These are phyloP conservation scores for Salvia splendens DNA, from an alignment of 257 asterid genomes.

Conservation along the genomic window DNA sequence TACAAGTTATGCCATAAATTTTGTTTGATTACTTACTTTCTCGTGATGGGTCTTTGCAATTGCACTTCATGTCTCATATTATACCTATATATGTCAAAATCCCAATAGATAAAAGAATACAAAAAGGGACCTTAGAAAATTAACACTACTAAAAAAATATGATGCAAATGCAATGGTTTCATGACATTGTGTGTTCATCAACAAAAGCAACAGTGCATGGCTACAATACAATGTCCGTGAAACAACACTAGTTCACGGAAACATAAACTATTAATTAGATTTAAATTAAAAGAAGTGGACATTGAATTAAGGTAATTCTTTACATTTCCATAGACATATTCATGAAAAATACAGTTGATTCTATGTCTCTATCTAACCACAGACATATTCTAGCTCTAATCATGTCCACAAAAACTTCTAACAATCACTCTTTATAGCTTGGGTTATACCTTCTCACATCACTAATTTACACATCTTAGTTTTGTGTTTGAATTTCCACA, in stretches of 20 bases:
- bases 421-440: slow-evolving; percentile 33
- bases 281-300: not conserved
- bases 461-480: not conserved
- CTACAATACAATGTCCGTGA: slow-evolving; percentile 48
- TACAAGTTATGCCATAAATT: slow-evolving; percentile 28
- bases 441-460: not conserved
- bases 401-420: slow-evolving; percentile 40
- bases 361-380: slow-evolving; percentile 29
- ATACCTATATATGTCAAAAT: not conserved
- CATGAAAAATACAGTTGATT: slow-evolving; percentile 38
- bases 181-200: slow-evolving; percentile 25
- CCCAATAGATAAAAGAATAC: not conserved
- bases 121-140: not conserved
- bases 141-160: not conserved
- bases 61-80: slow-evolving; percentile 8
- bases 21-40: slow-evolving; percentile 36
- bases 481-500: slow-evolving; percentile 3
- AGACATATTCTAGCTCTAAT: slow-evolving; percentile 26
- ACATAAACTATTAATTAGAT: slow-evolving; percentile 25
- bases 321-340: not conserved
- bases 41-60: slow-evolving; percentile 45
- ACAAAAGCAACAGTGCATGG: slow-evolving; percentile 39
- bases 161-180: slow-evolving; percentile 5
- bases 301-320: not conserved
- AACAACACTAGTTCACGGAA: not conserved